Base-by-base conservation (phyloP, 2,329 filamentous ascomycete genomes). In the Claviceps humidiphila region DNA sequence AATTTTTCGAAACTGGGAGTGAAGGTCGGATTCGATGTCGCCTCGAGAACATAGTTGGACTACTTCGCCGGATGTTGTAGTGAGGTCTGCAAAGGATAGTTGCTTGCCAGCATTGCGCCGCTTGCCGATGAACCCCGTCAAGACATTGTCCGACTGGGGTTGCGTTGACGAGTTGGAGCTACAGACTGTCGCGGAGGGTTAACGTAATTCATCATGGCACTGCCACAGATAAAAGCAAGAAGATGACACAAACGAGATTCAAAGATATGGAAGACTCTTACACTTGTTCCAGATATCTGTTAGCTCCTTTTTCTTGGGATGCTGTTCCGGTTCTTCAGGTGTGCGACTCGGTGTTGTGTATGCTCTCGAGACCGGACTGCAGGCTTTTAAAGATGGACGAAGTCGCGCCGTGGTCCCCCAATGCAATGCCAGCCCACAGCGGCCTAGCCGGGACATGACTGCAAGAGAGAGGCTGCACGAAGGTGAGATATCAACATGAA, bases 51-150 rank as follows among this genome's bases (percentile, higher is more conserved):
- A 72, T 45, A 73, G 60, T 47, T 80, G 76, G 7, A 75, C 64
- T 16, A 70, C 66, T 44, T 74, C 58, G 4, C 68, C 63, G 0
- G 64, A 65, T 0, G 66, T 58, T 3, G 66, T 65, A 40, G 69
- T 70, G 22, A 74, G 63, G 58, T 84, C 76, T 47, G 82, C 82
- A 62, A 95, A 95, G 2, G 79, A 79, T 20, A 94, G 71, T 41
- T 77, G 80, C 51, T 82, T 82, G 30, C 81, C 81, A 22, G 89
- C 72, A 59, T 87, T 80, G 55, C 80, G 77, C 34, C 81, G 76
- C 54, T 80, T 80, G 26, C 81, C 80, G 0, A 95, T 67, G 59
- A 90, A 93, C 20, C 90, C 90, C 5, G 65, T 57, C 13, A 56
- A 59, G 50, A 55, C 51, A 2, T 58, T 56, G 0, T 61, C 54